These are phyloP conservation scores for Parastagonospora nodorum DNA, from an alignment of 2,329 filamentous ascomycete species.

Conservation along the genomic window DNA sequence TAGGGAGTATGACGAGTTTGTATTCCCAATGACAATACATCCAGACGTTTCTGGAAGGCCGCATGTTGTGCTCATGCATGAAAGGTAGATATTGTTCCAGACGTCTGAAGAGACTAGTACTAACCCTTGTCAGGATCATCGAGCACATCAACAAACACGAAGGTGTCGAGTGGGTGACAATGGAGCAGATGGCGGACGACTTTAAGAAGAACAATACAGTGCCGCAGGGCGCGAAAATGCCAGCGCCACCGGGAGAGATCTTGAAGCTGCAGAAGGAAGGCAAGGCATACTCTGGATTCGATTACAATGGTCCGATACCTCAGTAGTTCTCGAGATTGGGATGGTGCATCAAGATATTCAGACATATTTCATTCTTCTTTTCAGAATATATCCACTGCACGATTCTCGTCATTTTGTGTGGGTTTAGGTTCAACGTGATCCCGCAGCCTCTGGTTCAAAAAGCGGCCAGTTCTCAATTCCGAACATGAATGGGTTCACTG, in stretches of 20 bases:
- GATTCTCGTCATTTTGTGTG: too few relatives aligned
- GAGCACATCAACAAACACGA: conserved; percentile 70
- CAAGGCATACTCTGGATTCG: conserved; percentile 29
- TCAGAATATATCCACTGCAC: background rate
- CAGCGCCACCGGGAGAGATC: conserved; percentile 60
- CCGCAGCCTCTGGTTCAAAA: too few relatives aligned
- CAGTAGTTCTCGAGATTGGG: conserved; percentile 2
- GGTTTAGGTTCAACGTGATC: too few relatives aligned
- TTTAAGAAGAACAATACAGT: conserved; percentile 70
- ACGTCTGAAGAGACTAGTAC: background rate
- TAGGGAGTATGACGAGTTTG: conserved; percentile 75
- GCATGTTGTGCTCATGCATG: conserved; percentile 75
- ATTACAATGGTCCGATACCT: conserved; percentile 24
- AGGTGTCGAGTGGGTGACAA: conserved; percentile 69
- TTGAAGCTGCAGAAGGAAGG: conserved; percentile 50
- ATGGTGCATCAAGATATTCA: background rate
- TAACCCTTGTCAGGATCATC: conserved; percentile 56
- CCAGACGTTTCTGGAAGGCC: conserved; percentile 69
- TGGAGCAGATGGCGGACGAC: conserved; percentile 73
- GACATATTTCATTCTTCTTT: background rate
- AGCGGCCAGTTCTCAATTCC: too few relatives aligned
- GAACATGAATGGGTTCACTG: too few relatives aligned
- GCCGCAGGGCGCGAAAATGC: conserved; percentile 64
- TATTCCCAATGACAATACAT: conserved; percentile 79
- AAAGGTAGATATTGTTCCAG: conserved; percentile 55